These are phyloP conservation scores for Wallacemonas sp. DNA, from an alignment of 208 protist species.

Conservation along the genomic window DNA sequence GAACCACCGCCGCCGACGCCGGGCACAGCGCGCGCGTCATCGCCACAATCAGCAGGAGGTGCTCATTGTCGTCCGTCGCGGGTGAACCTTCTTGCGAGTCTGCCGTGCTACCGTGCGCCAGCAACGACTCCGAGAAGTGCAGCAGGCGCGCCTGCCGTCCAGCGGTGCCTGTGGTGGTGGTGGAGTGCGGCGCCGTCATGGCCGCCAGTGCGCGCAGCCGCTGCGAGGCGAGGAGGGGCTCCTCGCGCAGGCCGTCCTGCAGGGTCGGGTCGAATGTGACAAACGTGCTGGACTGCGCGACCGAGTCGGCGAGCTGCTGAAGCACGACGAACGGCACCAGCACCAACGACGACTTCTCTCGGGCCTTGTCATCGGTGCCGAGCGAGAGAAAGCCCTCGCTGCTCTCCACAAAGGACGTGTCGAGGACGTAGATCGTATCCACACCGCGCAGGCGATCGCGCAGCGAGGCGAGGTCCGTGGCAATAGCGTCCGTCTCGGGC, in stretches of 20 bases:
- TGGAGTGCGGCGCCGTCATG: slow-evolving; percentile 19
- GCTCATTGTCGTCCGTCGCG: slow-evolving; percentile 58
- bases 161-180: neutral
- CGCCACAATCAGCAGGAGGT: slow-evolving; percentile 65
- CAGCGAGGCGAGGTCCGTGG: slow-evolving; percentile 47
- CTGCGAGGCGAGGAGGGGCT: slow-evolving; percentile 70
- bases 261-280: slow-evolving; percentile 67
- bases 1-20: slow-evolving; percentile 31
- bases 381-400: slow-evolving; percentile 70
- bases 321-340: slow-evolving; percentile 67
- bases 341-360: slow-evolving; percentile 30
- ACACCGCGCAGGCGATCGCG: slow-evolving; percentile 35
- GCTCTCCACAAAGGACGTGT: slow-evolving; percentile 86
- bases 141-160: slow-evolving; percentile 36
- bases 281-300: slow-evolving; percentile 27
- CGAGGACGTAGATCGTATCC: slow-evolving; percentile 65
- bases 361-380: slow-evolving; percentile 14
- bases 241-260: slow-evolving; percentile 45
- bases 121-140: slow-evolving; percentile 83
- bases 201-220: slow-evolving; percentile 66
- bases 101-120: slow-evolving; percentile 31
- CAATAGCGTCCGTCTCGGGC: slow-evolving; percentile 46
- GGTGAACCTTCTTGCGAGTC: slow-evolving; percentile 25
- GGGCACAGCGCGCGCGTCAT: slow-evolving; percentile 61
- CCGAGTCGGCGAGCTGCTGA: slow-evolving; percentile 58